phyloP scores from a whole-genome alignment of 352 stramenopile genomes.

The Globisporangium cylindrosporum region DNA sequence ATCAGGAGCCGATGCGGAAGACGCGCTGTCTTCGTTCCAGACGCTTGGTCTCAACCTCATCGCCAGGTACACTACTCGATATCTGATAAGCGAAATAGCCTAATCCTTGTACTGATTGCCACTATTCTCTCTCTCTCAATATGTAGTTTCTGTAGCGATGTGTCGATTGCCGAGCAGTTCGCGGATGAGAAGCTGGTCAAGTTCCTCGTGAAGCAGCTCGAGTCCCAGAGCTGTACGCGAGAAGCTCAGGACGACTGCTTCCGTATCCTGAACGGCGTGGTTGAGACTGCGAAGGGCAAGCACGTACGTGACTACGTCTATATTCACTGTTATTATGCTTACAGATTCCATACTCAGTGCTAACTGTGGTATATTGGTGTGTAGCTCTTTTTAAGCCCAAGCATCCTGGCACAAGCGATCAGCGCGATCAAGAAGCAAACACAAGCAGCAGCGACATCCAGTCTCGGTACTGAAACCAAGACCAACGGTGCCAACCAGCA shows the following conservation, averaged over 20 bases:
- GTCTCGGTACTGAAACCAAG: conserved; percentile 13
- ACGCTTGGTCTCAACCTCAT: conserved; percentile 78
- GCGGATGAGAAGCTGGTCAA: conserved; percentile 58
- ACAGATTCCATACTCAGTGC: conserved; percentile 13
- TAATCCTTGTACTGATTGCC: background rate
- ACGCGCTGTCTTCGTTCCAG: conserved; percentile 69
- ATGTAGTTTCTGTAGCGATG: conserved; percentile 64
- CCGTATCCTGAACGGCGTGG: conserved; percentile 42
- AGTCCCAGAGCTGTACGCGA: conserved; percentile 17
- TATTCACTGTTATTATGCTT: no score
- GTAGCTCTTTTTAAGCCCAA: conserved; percentile 48
- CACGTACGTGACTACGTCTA: conserved; percentile 21
- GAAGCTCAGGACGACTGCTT: conserved; percentile 52
- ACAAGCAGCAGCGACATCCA: conserved; percentile 6
- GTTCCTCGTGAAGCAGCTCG: conserved; percentile 57
- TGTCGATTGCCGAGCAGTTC: conserved; percentile 45
- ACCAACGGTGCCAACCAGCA: conserved; percentile 17
- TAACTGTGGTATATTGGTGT: conserved; percentile 7
- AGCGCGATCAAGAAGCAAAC: conserved; percentile 39
- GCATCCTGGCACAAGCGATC: conserved; percentile 41
- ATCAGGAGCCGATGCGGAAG: conserved; percentile 42
- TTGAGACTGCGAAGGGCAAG: conserved; percentile 43
- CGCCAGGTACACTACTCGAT: conserved; percentile 38
- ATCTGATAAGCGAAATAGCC: background rate
- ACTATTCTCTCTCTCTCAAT: background rate